phyloP scores from a whole-genome alignment of 306 rosid species.

The Abrus precatorius region DNA sequence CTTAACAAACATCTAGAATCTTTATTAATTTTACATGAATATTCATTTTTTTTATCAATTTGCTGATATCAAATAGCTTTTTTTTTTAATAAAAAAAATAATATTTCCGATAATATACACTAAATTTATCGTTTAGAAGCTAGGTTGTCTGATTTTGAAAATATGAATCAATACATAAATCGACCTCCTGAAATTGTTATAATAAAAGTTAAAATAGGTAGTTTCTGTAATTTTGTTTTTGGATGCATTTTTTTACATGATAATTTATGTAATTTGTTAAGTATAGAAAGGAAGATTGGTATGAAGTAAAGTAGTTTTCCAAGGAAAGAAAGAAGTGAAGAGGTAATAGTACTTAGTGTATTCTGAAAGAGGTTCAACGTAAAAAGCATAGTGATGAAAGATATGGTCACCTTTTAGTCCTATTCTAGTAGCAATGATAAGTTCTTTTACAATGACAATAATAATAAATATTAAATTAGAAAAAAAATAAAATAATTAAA shows the following conservation, averaged over 20 bases:
- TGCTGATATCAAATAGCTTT: too few relatives aligned
- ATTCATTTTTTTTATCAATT: too few relatives aligned
- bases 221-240: not conserved
- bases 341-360: not conserved
- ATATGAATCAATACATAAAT: not conserved
- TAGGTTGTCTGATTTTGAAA: not conserved
- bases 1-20: too few relatives aligned
- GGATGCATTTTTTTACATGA: not conserved
- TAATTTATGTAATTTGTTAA: constrained; percentile 1
- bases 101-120: too few relatives aligned
- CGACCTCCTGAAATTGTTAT: not conserved
- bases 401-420: constrained; percentile 30
- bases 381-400: constrained; percentile 43
- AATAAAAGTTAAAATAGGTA: not conserved
- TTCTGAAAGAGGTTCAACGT: constrained; percentile 7
- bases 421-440: constrained; percentile 32
- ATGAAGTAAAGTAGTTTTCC: not conserved
- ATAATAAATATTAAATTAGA: too few relatives aligned
- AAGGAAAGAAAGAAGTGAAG: not conserved
- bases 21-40: too few relatives aligned
- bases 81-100: too few relatives aligned
- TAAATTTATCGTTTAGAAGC: not conserved
- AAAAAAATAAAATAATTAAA: too few relatives aligned
- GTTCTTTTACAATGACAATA: constrained; percentile 5
- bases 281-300: not conserved